Conservation (phyloP, 2,329 filamentous ascomycete species). For the Neocucurbitaria cava region DNA sequence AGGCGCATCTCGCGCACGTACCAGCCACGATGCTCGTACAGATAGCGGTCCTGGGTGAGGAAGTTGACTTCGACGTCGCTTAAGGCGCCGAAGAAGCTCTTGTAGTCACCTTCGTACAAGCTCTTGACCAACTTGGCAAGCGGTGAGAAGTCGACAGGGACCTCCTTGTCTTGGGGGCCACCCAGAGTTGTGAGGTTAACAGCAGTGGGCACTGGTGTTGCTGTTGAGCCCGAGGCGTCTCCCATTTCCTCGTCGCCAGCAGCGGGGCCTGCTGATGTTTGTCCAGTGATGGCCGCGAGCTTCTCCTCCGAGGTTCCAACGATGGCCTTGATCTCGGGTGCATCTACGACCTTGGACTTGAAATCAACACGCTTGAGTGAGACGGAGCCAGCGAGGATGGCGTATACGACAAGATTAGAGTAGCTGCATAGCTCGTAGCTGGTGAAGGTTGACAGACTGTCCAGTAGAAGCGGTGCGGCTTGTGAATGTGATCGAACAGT, state of each 20-base stretch:
- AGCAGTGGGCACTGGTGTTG: slow-evolving; percentile 66
- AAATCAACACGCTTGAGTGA: slow-evolving; percentile 97
- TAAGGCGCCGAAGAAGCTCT: slow-evolving; percentile 88
- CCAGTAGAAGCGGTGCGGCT: slow-evolving; percentile 90
- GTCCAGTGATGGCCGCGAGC: slow-evolving; percentile 79
- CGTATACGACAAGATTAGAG: slow-evolving; percentile 92
- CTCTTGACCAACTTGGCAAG: slow-evolving; percentile 88
- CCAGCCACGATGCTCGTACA: slow-evolving; percentile 95
- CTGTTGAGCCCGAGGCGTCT: slow-evolving; percentile 60
- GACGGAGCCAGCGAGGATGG: slow-evolving; percentile 91
- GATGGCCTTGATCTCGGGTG: slow-evolving; percentile 97
- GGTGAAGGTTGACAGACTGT: slow-evolving; percentile 97
- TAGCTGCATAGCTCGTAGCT: slow-evolving; percentile 99
- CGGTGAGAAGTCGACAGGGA: slow-evolving; percentile 85
- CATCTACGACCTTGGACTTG: slow-evolving; percentile 98
- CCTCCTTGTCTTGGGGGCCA: slow-evolving; percentile 79
- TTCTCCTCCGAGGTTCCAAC: slow-evolving; percentile 90
- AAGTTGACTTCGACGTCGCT: slow-evolving; percentile 93
- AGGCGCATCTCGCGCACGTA: slow-evolving; percentile 98
- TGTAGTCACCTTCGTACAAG: slow-evolving; percentile 93
- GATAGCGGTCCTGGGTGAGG: slow-evolving; percentile 90
- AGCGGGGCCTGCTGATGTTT: slow-evolving; percentile 79
- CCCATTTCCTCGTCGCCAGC: slow-evolving; percentile 78
- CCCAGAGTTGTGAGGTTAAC: slow-evolving; percentile 91
- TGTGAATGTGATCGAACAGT: slow-evolving; percentile 90